Conservation (phyloP, 495 filamentous ascomycete genomes). For the Alectoria sarmentosa region DNA sequence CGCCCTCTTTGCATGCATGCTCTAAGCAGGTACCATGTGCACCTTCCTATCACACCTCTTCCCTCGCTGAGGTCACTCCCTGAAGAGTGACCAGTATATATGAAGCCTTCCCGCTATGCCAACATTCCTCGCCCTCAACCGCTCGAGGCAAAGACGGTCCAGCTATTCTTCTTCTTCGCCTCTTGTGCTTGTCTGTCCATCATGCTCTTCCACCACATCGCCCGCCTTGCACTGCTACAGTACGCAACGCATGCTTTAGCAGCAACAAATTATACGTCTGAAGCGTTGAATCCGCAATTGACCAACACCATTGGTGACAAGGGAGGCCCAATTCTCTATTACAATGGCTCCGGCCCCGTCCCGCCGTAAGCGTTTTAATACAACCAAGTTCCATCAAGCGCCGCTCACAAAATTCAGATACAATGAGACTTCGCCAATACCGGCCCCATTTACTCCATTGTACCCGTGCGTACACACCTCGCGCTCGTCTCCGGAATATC, state of each 20-base stretch:
- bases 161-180: conserved; percentile 4
- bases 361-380: conserved; percentile 14
- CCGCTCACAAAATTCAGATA: neutral
- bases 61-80: conserved; percentile 1
- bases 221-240: conserved; percentile 11
- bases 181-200: conserved; percentile 5
- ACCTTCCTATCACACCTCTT: neutral
- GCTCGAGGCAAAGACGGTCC: neutral
- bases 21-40: conserved; percentile 1
- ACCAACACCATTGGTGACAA: conserved; percentile 18
- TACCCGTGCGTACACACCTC: conserved; percentile 5
- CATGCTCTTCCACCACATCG: conserved; percentile 9
- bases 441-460: conserved; percentile 20
- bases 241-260: neutral
- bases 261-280: conserved; percentile 6
- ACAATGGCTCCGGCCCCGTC: conserved; percentile 22
- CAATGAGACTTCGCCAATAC: conserved; percentile 24
- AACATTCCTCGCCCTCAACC: neutral
- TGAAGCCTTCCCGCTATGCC: conserved; percentile 9
- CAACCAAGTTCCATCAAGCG: no score
- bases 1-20: neutral
- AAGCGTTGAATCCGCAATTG: conserved; percentile 16
- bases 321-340: conserved; percentile 17
- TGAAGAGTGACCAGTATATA: conserved; percentile 9
- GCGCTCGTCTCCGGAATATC: no score